Evolutionary conservation across 495 filamentous ascomycete species (phyloP).

Genomic region (Annulohypoxylon nitens): DNA sequence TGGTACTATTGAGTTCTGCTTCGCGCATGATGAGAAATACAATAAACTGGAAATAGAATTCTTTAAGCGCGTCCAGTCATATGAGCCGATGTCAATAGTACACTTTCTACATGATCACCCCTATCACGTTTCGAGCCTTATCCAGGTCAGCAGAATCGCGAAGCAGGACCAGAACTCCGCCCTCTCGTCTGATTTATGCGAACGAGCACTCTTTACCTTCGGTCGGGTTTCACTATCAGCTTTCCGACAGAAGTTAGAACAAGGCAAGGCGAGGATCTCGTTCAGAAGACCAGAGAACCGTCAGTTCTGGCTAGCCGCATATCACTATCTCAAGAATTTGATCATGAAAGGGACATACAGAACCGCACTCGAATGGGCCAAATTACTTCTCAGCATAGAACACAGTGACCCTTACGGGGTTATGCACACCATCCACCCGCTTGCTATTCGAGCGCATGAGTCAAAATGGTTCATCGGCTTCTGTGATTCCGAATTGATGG

Average conservation of each 20-base stretch:
- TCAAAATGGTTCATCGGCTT: slow-evolving; percentile 80
- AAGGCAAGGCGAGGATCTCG: slow-evolving; percentile 82
- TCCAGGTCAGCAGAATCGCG: slow-evolving; percentile 92
- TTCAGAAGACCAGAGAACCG: slow-evolving; percentile 86
- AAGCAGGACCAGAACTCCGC: slow-evolving; percentile 90
- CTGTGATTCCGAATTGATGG: slow-evolving; percentile 69
- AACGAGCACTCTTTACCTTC: slow-evolving; percentile 93
- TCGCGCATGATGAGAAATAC: slow-evolving; percentile 82
- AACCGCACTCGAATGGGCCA: slow-evolving; percentile 93
- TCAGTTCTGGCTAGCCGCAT: slow-evolving; percentile 91
- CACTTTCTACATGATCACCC: slow-evolving; percentile 58
- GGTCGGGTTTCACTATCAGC: slow-evolving; percentile 85
- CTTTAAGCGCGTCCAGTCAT: slow-evolving; percentile 79
- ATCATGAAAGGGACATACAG: slow-evolving; percentile 92
- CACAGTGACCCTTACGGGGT: slow-evolving; percentile 88
- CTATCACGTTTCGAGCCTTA: slow-evolving; percentile 92
- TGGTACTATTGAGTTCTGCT: slow-evolving; percentile 74
- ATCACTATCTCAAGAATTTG: slow-evolving; percentile 85
- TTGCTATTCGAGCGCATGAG: slow-evolving; percentile 83
- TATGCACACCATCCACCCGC: slow-evolving; percentile 80
- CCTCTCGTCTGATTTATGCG: slow-evolving; percentile 86
- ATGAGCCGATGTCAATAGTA: slow-evolving; percentile 77
- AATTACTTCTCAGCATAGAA: slow-evolving; percentile 81
- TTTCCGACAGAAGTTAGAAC: slow-evolving; percentile 78
- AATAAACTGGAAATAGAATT: slow-evolving; percentile 81